Base-by-base conservation (phyloP, 495 filamentous ascomycete species). In the Xylaria grammica region DNA sequence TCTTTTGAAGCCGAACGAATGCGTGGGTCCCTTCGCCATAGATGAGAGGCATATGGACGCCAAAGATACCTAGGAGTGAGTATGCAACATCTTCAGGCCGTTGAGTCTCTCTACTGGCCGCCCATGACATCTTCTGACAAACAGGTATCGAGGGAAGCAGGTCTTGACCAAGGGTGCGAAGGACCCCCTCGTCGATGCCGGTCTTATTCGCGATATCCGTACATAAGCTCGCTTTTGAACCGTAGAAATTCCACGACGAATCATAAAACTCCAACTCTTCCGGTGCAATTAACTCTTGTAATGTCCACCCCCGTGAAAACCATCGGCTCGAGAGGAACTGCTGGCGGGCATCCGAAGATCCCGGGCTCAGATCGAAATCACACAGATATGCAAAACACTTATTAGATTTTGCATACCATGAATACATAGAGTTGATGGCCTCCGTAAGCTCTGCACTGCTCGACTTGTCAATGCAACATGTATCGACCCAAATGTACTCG, bases 391-490 rank as follows among this genome's bases (percentile, higher is more conserved):
- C 26, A 30, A 30, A 51, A 30, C 48, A 51, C 20, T 6, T 30
- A 5, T 1, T 9, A 6, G 48, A 51, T 7, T n/a, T 26, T n/a
- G 48, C 48, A 51, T 51, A 51, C 48, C 48, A 51, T 17, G 48
- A 6, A 49, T 49, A 49, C 46, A 27, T 49, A 0, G n/a, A n/a
- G n/a, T n/a, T n/a, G n/a, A n/a, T n/a, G n/a, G n/a, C n/a, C n/a
- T n/a, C n/a, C n/a, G n/a, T 51, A 2, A 51, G 24, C 24, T 51
- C 48, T 1, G 50, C 29, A 4, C 50, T 53, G 27, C 50, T 53
- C 17, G 50, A 53, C 34, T 53, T 53, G 29, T 34, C 29, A 20
- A 53, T 53, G 29, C 50, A 34, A 29, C 50, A 53, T 4, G 50
- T 22, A 19, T 53, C 50, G 10, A 36, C 17, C 50, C 50, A 53